Conservation (phyloP, 768 basidiomycete genomes). For the Mycena latifolia region DNA sequence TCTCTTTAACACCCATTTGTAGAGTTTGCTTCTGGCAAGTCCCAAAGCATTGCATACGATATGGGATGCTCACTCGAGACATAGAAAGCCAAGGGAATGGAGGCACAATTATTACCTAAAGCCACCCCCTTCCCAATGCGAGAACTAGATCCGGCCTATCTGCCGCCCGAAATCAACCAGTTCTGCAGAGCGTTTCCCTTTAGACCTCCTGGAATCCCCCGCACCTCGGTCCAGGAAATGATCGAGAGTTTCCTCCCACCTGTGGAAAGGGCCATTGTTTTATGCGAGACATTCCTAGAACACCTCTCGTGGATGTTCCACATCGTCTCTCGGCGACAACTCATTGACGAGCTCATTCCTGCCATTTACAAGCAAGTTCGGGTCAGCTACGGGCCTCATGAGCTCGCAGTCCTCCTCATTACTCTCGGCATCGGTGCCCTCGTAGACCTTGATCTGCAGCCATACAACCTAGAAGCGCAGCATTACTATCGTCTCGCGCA, state of each 20-base stretch:
- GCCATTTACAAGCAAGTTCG: slow-evolving; percentile 55
- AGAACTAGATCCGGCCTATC: slow-evolving; percentile 58
- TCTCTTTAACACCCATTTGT: slow-evolving; percentile 1
- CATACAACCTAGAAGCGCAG: slow-evolving; percentile 64
- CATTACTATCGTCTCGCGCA: slow-evolving; percentile 64
- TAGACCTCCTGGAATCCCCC: slow-evolving; percentile 51
- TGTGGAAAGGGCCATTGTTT: slow-evolving; percentile 51
- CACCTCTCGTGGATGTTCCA: slow-evolving; percentile 65
- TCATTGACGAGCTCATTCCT: slow-evolving; percentile 60
- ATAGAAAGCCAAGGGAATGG: slow-evolving; percentile 44
- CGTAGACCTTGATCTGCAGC: slow-evolving; percentile 58
- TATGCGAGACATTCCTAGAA: slow-evolving; percentile 62
- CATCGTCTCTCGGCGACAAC: slow-evolving; percentile 59
- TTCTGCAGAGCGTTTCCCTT: slow-evolving; percentile 62
- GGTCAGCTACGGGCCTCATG: slow-evolving; percentile 60
- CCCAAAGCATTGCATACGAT: slow-evolving; percentile 13
- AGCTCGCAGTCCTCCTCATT: slow-evolving; percentile 61
- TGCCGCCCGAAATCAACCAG: slow-evolving; percentile 56
- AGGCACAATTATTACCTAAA: slow-evolving; percentile 30
- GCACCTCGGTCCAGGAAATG: slow-evolving; percentile 48
- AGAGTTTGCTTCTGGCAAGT: slow-evolving; percentile 60
- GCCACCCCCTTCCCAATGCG: slow-evolving; percentile 40
- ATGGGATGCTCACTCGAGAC: background rate
- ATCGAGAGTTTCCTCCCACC: slow-evolving; percentile 63
- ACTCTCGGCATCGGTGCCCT: slow-evolving; percentile 62